phyloP scores from a whole-genome alignment of 805 yeast genomes.

The Yamadazyma kitorensis region DNA sequence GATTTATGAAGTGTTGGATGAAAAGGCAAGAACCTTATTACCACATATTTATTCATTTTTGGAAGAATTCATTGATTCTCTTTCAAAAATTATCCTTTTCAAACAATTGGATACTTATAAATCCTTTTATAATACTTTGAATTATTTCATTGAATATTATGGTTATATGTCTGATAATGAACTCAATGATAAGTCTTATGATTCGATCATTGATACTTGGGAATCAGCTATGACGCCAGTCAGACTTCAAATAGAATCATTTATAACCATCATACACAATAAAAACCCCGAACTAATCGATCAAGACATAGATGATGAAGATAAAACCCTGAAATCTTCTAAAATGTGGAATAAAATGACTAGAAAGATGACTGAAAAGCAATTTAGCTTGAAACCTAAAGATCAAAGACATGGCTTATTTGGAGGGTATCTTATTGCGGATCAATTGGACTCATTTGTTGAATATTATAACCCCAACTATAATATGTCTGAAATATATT shows the following conservation, averaged over 20 bases:
- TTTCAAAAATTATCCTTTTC: slow-evolving; percentile 37
- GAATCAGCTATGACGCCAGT: slow-evolving; percentile 33
- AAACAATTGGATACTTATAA: slow-evolving; percentile 35
- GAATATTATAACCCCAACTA: slow-evolving; percentile 24
- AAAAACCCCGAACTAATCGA: slow-evolving; percentile 38
- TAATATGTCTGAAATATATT: slow-evolving; percentile 26
- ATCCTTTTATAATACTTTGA: slow-evolving; percentile 20
- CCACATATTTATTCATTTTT: slow-evolving; percentile 46
- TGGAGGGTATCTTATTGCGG: slow-evolving; percentile 26
- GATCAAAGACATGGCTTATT: slow-evolving; percentile 32
- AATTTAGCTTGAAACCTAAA: slow-evolving; percentile 24
- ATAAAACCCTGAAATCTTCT: slow-evolving; percentile 19
- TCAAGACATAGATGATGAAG: slow-evolving; percentile 32
- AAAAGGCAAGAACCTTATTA: slow-evolving; percentile 36
- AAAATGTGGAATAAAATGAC: slow-evolving; percentile 29
- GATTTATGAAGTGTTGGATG: slow-evolving; percentile 34
- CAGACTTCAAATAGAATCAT: slow-evolving; percentile 36
- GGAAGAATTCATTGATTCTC: slow-evolving; percentile 47
- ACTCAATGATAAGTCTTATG: slow-evolving; percentile 16
- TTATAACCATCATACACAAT: slow-evolving; percentile 26
- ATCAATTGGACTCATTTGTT: slow-evolving; percentile 28
- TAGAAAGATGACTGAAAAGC: slow-evolving; percentile 16
- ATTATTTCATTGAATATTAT: slow-evolving; percentile 21
- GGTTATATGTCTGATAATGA: slow-evolving; percentile 19
- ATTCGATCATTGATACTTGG: slow-evolving; percentile 39